phyloP scores from a whole-genome alignment of 306 rosid species.

The Cajanus cajan region DNA sequence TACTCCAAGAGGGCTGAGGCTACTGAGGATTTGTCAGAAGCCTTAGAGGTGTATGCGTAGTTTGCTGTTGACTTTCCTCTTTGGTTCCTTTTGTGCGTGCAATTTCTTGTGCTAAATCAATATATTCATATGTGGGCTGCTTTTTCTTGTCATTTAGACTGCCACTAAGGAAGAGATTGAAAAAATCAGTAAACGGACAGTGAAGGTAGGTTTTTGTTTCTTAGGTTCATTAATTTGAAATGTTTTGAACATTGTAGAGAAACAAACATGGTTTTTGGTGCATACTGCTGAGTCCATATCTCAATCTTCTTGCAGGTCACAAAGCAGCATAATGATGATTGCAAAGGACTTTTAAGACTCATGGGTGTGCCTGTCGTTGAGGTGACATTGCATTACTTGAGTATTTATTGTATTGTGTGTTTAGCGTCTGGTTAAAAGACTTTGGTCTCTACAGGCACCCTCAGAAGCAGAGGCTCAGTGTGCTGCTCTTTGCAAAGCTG shows the following conservation, averaged over 20 bases:
- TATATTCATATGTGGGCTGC: constrained; percentile 8
- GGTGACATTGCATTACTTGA: constrained; percentile 51
- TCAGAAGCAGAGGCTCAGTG: constrained; percentile 99
- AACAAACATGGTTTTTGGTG: neutral
- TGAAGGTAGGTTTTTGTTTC: constrained; percentile 62
- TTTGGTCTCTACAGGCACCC: constrained; percentile 74
- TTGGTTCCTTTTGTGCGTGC: neutral
- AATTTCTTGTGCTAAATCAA: neutral
- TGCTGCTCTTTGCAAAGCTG: constrained; percentile 89
- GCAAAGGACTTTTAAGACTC: constrained; percentile 83
- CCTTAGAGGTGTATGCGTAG: constrained; percentile 55
- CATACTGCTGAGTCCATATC: constrained; percentile 23
- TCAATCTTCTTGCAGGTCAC: constrained; percentile 66
- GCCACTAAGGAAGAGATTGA: constrained; percentile 91
- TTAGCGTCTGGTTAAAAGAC: constrained; percentile 22
- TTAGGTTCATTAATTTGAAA: constrained; percentile 1
- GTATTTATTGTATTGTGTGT: constrained; percentile 2
- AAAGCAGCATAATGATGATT: constrained; percentile 93
- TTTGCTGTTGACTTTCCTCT: constrained; percentile 1
- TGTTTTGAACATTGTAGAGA: neutral
- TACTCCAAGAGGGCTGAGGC: constrained; percentile 81
- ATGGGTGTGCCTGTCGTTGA: constrained; percentile 98
- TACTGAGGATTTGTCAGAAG: constrained; percentile 66
- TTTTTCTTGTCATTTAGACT: constrained; percentile 49
- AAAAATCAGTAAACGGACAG: constrained; percentile 93